Conservation (phyloP, 192 early-diverging fungal species). For the Borealophlyctis nickersoniae region DNA sequence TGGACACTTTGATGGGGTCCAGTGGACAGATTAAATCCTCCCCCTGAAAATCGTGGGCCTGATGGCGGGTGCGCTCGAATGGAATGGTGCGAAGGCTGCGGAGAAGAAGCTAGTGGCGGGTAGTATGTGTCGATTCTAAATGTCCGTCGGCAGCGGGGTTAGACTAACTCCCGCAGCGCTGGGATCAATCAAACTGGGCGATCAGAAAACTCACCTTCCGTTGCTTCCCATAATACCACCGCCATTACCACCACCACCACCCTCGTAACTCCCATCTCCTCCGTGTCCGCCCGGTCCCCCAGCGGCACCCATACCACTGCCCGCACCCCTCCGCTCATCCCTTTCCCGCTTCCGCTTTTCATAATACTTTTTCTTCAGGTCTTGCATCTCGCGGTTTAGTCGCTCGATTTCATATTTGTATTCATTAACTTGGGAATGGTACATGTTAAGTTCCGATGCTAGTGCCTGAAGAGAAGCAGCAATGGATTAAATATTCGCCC, state of each 20-base stretch:
- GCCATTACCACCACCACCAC: neutral
- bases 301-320: neutral
- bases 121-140: neutral
- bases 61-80: slow-evolving; percentile 20
- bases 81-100: neutral
- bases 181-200: too few relatives aligned
- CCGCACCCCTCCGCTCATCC: neutral
- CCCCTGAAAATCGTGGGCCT: slow-evolving; percentile 43
- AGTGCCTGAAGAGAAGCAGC: too few relatives aligned
- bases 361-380: slow-evolving; percentile 60
- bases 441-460: slow-evolving; percentile 65
- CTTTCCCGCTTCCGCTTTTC: slow-evolving; percentile 24
- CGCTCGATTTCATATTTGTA: slow-evolving; percentile 61
- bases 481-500: too few relatives aligned
- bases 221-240: neutral
- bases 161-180: neutral
- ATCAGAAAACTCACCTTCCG: neutral
- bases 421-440: slow-evolving; percentile 60
- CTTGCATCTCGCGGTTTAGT: slow-evolving; percentile 52
- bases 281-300: neutral
- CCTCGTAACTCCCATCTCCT: neutral
- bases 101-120: neutral
- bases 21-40: slow-evolving; percentile 45
- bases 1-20: slow-evolving; percentile 1
- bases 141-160: neutral